A percentile compares a stretch with the other conserved stretches of the same genome.
phyloP scores from a whole-genome alignment of 1,284 basidiomycete species.

The Malassezia furfur region DNA sequence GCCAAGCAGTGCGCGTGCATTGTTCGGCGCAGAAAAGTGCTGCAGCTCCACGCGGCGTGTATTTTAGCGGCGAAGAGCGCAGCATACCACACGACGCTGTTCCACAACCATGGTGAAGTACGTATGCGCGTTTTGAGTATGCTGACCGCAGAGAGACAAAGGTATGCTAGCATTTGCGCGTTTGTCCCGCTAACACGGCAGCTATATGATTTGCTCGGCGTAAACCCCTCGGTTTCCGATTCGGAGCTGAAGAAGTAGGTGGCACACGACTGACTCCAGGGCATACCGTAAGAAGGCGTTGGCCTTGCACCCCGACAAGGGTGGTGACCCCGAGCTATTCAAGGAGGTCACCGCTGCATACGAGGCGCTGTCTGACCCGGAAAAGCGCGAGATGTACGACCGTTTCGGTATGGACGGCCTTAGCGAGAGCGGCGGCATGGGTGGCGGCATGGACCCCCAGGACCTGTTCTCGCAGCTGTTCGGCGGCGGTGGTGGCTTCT shows the following conservation, averaged over 20 bases:
- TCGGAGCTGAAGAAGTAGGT: slow-evolving; percentile 47
- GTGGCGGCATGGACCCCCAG: slow-evolving; percentile 89
- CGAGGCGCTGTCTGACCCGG: slow-evolving; percentile 80
- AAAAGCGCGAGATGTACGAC: slow-evolving; percentile 69
- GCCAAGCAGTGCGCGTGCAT: neutral
- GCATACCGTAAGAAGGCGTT: slow-evolving; percentile 40
- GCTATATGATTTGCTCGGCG: slow-evolving; percentile 47
- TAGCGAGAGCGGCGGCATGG: slow-evolving; percentile 54
- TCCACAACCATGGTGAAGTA: slow-evolving; percentile 17
- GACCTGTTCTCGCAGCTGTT: slow-evolving; percentile 98
- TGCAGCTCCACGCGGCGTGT: neutral
- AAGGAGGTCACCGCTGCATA: slow-evolving; percentile 97
- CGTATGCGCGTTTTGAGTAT: neutral
- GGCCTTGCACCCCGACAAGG: slow-evolving; percentile 77
- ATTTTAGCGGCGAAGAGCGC: too few species aligned
- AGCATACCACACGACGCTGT: neutral
- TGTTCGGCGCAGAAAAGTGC: neutral
- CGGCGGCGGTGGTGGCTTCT: slow-evolving; percentile 57
- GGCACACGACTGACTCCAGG: slow-evolving; percentile 7
- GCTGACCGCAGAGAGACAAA: slow-evolving; percentile 21
- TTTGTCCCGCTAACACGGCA: slow-evolving; percentile 12
- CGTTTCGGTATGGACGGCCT: slow-evolving; percentile 85
- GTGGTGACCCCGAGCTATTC: slow-evolving; percentile 87
- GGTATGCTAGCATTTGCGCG: slow-evolving; percentile 2
- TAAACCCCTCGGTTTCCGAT: slow-evolving; percentile 30